Conservation (phyloP, 148 eudicot genomes). For the Chenopodium suecicum region DNA sequence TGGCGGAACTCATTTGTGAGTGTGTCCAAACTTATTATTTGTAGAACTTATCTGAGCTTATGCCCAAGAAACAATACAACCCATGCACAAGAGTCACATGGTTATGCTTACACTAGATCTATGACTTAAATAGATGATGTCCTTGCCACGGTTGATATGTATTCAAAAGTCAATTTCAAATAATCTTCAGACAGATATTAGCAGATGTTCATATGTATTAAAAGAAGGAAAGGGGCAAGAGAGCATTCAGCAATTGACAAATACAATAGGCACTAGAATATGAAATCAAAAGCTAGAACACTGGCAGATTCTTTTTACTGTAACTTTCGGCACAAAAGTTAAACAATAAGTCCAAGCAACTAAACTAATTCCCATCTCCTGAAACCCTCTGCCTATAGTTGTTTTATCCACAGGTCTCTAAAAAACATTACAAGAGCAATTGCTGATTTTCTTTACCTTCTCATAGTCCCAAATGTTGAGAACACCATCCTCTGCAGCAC, state of each 20-base stretch:
- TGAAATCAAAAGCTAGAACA: not conserved
- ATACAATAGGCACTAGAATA: not conserved
- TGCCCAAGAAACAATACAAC: too few species aligned
- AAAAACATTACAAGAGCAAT: not conserved
- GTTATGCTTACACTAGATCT: too few species aligned
- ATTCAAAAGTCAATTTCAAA: not conserved
- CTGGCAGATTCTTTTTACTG: not conserved
- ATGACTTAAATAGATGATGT: not conserved
- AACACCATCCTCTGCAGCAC: slow-evolving; percentile 91
- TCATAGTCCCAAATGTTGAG: slow-evolving; percentile 89
- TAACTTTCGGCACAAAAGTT: not conserved
- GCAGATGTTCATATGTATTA: not conserved
- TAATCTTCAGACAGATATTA: not conserved
- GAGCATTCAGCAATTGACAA: not conserved
- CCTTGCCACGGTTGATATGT: not conserved
- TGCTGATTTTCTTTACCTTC: slow-evolving; percentile 42
- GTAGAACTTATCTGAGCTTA: too few species aligned
- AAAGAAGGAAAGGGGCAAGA: not conserved
- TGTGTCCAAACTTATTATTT: too few species aligned
- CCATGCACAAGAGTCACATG: too few species aligned
- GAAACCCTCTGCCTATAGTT: not conserved
- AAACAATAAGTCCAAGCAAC: not conserved
- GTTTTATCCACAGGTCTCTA: not conserved
- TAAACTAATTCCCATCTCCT: not conserved
- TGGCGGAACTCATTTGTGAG: too few species aligned